Conservation (phyloP, 148 eudicot species). For the Polygonum maritimum region DNA sequence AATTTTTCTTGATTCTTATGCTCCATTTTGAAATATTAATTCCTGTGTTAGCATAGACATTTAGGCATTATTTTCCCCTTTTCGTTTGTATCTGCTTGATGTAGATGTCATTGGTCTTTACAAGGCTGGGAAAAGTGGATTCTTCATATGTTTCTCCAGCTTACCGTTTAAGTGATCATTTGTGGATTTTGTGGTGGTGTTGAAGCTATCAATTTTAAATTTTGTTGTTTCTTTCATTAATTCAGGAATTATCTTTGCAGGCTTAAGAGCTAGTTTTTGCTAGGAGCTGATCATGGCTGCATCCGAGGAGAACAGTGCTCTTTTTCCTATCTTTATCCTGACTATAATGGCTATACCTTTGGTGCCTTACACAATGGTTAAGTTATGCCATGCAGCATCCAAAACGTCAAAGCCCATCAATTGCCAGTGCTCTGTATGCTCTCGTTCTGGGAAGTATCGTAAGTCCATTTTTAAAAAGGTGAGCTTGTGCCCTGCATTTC, state of each 20-base stretch:
- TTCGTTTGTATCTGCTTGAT: background rate
- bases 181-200: background rate
- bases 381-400: slow-evolving; percentile 59
- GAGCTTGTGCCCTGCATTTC: background rate
- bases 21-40: background rate
- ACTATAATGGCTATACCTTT: slow-evolving; percentile 83
- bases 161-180: background rate
- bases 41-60: background rate
- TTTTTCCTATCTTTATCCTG: slow-evolving; percentile 85
- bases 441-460: slow-evolving; percentile 76
- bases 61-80: background rate
- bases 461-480: slow-evolving; percentile 62
- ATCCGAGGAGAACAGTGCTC: slow-evolving; percentile 79
- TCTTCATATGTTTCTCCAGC: background rate
- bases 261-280: background rate
- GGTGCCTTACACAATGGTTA: slow-evolving; percentile 80
- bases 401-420: slow-evolving; percentile 62
- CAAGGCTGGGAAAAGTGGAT: background rate
- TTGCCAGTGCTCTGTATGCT: slow-evolving; percentile 73
- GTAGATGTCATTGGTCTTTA: background rate
- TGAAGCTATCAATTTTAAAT: background rate
- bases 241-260: background rate
- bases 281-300: slow-evolving; percentile 47
- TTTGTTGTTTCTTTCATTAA: background rate
- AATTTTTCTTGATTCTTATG: background rate